Percentiles rank a stretch among this genome's conserved stretches.
Evolutionary conservation across 345 rosid genomes (phyloP).

Genomic region (Rhizophora apiculata): DNA sequence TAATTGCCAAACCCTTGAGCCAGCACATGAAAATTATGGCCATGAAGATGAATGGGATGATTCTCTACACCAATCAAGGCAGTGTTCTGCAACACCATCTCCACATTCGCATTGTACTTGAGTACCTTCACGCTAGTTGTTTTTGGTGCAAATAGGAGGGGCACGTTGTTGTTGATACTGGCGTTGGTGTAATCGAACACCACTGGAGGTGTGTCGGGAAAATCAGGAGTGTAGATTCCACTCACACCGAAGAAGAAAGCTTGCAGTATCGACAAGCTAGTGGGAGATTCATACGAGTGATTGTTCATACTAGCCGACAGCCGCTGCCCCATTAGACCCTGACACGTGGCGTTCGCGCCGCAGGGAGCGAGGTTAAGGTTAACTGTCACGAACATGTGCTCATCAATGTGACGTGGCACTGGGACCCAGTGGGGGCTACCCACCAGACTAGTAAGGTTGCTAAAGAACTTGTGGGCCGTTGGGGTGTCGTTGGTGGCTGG

Average conservation of each 20-base stretch:
- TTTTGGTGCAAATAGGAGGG: conserved; percentile 46
- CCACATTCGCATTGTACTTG: conserved; percentile 70
- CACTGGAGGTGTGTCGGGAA: conserved; percentile 59
- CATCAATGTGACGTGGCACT: conserved; percentile 60
- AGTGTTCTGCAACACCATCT: conserved; percentile 73
- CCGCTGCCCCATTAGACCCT: conserved; percentile 30
- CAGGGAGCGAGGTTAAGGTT: conserved; percentile 52
- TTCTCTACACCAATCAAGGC: conserved; percentile 54
- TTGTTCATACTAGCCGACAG: conserved; percentile 81
- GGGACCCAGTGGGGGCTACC: conserved; percentile 59
- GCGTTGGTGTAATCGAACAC: conserved; percentile 62
- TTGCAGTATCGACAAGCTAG: conserved; percentile 50
- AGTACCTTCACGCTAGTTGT: conserved; percentile 53
- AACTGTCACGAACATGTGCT: conserved; percentile 64
- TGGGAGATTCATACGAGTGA: conserved; percentile 53
- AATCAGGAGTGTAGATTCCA: conserved; percentile 63
- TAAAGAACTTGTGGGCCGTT: conserved; percentile 60
- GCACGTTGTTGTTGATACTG: conserved; percentile 21
- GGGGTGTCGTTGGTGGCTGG: conserved; percentile 66
- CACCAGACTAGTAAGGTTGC: conserved; percentile 42
- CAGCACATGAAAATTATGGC: conserved; percentile 70
- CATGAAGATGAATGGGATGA: conserved; percentile 91
- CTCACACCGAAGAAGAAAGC: conserved; percentile 47
- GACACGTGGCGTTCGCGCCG: conserved; percentile 47
- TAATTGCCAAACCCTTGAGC: conserved; percentile 93